phyloP scores from a whole-genome alignment of 768 basidiomycete species.

The Suillus subalutaceus region DNA sequence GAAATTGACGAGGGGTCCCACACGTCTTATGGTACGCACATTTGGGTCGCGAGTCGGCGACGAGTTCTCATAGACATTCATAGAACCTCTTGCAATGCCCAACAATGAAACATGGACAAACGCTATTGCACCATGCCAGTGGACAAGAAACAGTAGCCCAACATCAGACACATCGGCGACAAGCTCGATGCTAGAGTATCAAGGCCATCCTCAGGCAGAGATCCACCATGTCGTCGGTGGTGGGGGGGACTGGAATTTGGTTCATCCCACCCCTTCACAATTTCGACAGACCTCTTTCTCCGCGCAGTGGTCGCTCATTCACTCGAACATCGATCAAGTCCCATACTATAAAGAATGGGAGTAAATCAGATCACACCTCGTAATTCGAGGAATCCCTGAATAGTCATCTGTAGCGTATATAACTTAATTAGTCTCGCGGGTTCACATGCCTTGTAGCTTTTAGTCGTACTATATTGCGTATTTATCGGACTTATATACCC shows the following conservation, averaged over 20 bases:
- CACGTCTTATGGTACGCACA: background rate
- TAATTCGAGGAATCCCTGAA: background rate
- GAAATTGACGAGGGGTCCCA: background rate
- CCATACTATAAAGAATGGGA: conserved; percentile 1
- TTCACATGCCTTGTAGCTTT: background rate
- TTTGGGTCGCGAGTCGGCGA: background rate
- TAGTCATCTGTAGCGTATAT: background rate
- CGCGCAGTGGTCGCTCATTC: conserved; percentile 2
- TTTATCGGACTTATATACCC: background rate
- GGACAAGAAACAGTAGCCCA: conserved; percentile 4
- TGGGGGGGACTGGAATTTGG: conserved; percentile 4
- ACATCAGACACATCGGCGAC: conserved; percentile 6
- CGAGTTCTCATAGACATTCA: background rate
- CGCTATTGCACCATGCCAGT: background rate
- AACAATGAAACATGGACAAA: conserved; percentile 8
- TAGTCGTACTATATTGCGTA: background rate
- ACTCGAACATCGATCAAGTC: background rate
- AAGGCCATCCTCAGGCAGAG: conserved; percentile 1
- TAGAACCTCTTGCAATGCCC: background rate
- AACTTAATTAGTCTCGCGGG: background rate
- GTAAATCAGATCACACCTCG: background rate
- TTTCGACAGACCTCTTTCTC: background rate
- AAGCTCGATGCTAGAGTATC: conserved; percentile 3
- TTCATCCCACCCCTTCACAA: conserved; percentile 2
- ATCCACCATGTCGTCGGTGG: background rate